These are phyloP conservation scores for Quillaja saponaria DNA, from an alignment of 306 rosid genomes.

Conservation along the genomic window DNA sequence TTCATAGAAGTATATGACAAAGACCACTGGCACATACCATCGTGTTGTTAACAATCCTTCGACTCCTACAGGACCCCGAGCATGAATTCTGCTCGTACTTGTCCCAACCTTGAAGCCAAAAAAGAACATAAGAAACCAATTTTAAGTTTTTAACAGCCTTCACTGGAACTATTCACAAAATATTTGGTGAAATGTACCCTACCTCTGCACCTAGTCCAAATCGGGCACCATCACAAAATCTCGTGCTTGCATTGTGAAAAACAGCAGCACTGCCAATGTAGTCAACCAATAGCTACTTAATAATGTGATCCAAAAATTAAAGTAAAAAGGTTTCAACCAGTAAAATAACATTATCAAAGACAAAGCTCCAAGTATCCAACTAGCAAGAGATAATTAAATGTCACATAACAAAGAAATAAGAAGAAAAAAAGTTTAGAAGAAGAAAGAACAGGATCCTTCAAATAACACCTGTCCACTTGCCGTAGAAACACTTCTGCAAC, in stretches of 20 bases:
- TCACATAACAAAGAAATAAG: not conserved
- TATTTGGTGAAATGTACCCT: too few relatives aligned
- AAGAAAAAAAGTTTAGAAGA: not conserved
- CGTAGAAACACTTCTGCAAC: slow-evolving; percentile 66
- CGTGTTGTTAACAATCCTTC: slow-evolving; percentile 91
- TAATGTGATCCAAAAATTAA: not conserved
- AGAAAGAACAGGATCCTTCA: too few relatives aligned
- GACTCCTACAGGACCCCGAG: slow-evolving; percentile 98
- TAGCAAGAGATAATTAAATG: too few relatives aligned
- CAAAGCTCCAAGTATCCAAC: too few relatives aligned
- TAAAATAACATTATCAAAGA: not conserved
- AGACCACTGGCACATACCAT: slow-evolving; percentile 60
- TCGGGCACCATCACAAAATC: slow-evolving; percentile 95
- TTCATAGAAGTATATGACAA: not conserved
- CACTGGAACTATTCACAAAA: not conserved
- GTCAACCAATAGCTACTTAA: slow-evolving; percentile 8
- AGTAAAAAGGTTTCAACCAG: not conserved
- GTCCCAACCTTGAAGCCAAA: slow-evolving; percentile 72
- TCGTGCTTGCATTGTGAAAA: slow-evolving; percentile 93
- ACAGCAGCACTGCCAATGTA: slow-evolving; percentile 85
- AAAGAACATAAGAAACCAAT: not conserved
- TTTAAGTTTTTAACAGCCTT: slow-evolving; percentile 14
- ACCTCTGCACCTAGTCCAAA: slow-evolving; percentile 99
- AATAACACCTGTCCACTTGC: slow-evolving; percentile 82
- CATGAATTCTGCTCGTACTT: slow-evolving; percentile 96